Percentiles rank a stretch among this genome's conserved stretches.
Conservation (phyloP, 2,329 filamentous ascomycete species). For the Cladosporium phlei region DNA sequence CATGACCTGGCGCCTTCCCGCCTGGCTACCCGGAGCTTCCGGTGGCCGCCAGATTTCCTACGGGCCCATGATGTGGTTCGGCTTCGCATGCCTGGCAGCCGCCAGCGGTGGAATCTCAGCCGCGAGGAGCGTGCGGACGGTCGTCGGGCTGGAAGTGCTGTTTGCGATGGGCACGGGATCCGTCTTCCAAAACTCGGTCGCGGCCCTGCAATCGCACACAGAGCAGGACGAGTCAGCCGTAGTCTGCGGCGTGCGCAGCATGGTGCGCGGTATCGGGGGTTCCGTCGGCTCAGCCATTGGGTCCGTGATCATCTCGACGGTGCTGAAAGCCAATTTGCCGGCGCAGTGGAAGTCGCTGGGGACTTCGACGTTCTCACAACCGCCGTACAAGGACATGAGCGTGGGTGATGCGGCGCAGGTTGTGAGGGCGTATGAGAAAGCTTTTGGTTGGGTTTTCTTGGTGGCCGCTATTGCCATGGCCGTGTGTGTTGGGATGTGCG, state of each 20-base stretch:
- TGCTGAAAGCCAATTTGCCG: slow-evolving; percentile 10
- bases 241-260: slow-evolving; percentile 21
- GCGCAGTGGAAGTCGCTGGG: slow-evolving; percentile 8
- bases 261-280: slow-evolving; percentile 22
- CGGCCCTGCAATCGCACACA: slow-evolving; percentile 21
- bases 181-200: slow-evolving; percentile 24
- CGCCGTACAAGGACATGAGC: slow-evolving; percentile 6
- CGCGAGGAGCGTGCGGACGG: background rate
- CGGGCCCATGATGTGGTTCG: slow-evolving; percentile 17
- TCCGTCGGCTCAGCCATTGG: slow-evolving; percentile 21
- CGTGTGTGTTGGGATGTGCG: slow-evolving; percentile 8
- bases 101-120: slow-evolving; percentile 6
- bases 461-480: slow-evolving; percentile 15
- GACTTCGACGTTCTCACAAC: slow-evolving; percentile 15
- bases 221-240: slow-evolving; percentile 16
- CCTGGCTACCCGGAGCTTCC: no score
- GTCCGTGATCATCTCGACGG: slow-evolving; percentile 13
- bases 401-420: slow-evolving; percentile 5
- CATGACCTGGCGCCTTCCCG: slow-evolving; percentile 14
- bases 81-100: slow-evolving; percentile 19
- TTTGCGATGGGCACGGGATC: slow-evolving; percentile 22
- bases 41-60: slow-evolving; percentile 15
- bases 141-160: slow-evolving; percentile 17
- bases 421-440: slow-evolving; percentile 15
- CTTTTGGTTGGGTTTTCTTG: slow-evolving; percentile 16